Conservation (phyloP, 2,329 filamentous ascomycete genomes). For the Pseudofabraea citricarpa region DNA sequence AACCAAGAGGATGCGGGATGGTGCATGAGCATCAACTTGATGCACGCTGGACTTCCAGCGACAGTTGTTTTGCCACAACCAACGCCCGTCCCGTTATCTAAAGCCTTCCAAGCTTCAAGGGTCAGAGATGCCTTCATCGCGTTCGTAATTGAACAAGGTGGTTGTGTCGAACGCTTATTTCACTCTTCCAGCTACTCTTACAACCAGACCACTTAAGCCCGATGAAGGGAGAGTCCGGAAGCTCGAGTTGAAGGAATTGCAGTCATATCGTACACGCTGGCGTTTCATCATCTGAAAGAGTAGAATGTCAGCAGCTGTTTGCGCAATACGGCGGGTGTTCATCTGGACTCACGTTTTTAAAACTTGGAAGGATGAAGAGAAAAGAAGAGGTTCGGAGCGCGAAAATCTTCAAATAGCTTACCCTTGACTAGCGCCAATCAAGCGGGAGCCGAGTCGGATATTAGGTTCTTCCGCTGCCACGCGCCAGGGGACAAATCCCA, state of each 20-base stretch:
- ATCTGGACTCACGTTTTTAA: conserved; percentile 87
- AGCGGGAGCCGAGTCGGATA: too few species aligned
- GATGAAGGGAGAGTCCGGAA: conserved; percentile 77
- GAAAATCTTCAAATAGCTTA: conserved; percentile 20
- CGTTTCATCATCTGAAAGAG: conserved; percentile 93
- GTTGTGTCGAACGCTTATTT: conserved; percentile 99
- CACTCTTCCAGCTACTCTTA: conserved; percentile 67
- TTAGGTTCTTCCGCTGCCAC: too few species aligned
- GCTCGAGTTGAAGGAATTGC: conserved; percentile 59
- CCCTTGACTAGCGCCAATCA: too few species aligned
- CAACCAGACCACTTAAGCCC: conserved; percentile 86
- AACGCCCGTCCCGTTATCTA: conserved; percentile 2
- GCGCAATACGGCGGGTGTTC: too few species aligned
- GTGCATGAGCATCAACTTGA: too few species aligned
- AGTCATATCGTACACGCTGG: conserved; percentile 92
- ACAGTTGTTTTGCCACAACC: background rate
- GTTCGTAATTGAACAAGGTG: conserved; percentile 96
- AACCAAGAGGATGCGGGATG: too few species aligned
- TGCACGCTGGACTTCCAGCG: background rate
- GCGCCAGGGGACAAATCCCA: too few species aligned
- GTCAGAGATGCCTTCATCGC: conserved; percentile 98
- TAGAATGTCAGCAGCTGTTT: conserved; percentile 31
- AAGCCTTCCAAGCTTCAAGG: conserved; percentile 49
- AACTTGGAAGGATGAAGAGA: conserved; percentile 98
- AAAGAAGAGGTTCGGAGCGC: conserved; percentile 34